Evolutionary conservation across 2,329 filamentous ascomycete species (phyloP).

Genomic region (Sporothrix schenckii): DNA sequence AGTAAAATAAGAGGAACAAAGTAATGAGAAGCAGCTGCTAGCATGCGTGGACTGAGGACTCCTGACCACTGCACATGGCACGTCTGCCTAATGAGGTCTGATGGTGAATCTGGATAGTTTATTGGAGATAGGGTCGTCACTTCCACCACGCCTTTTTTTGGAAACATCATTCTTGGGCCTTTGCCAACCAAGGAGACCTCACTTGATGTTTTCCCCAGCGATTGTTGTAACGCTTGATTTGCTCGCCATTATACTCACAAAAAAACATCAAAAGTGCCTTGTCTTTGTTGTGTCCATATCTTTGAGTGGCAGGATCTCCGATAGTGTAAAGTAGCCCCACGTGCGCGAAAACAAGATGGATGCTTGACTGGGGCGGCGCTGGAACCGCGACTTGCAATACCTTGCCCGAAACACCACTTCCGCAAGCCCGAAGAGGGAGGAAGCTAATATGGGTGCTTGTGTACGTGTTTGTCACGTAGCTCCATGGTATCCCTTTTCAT

Average conservation of each 20-base stretch:
- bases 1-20: neutral
- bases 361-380: constrained; percentile 22
- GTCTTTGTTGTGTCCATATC: constrained; percentile 3
- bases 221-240: neutral
- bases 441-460: constrained; percentile 38
- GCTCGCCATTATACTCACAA: neutral
- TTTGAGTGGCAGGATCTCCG: neutral
- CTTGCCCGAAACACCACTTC: constrained; percentile 40
- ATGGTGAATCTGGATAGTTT: neutral
- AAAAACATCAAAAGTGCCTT: constrained; percentile 8
- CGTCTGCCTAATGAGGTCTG: neutral
- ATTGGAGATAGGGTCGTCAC: neutral
- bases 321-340: neutral
- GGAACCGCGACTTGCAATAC: neutral
- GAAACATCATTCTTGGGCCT: neutral
- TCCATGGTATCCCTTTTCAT: neutral
- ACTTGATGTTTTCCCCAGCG: constrained; percentile 6
- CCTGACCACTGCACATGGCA: neutral
- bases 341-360: neutral
- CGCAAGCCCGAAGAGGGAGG: constrained; percentile 41
- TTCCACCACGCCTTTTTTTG: neutral
- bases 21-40: neutral
- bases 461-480: neutral
- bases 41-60: neutral
- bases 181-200: neutral